These are phyloP conservation scores for Ganoderma meredithae DNA, from an alignment of 1,284 basidiomycete genomes.

Conservation along the genomic window DNA sequence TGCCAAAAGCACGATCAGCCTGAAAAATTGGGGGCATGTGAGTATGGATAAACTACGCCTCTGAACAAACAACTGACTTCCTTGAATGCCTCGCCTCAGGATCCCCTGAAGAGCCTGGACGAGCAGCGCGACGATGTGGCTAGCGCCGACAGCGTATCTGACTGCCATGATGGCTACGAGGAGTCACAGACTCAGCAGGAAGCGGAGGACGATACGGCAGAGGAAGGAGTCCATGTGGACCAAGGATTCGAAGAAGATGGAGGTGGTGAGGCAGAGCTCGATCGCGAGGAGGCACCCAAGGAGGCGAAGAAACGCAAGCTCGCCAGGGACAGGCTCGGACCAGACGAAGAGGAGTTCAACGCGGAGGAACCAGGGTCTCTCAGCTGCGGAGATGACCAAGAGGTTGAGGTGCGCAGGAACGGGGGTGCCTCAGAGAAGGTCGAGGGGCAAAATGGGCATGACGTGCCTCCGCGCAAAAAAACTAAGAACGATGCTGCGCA, in stretches of 20 bases:
- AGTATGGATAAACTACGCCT: conserved; percentile 14
- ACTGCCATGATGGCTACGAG: neutral
- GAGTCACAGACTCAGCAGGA: neutral
- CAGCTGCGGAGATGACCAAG: conserved; percentile 11
- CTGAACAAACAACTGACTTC: neutral
- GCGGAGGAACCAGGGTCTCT: neutral
- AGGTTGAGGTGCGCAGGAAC: neutral
- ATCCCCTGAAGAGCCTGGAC: conserved; percentile 40
- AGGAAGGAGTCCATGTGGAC: conserved; percentile 1
- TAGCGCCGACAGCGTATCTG: conserved; percentile 5
- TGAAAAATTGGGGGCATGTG: conserved; percentile 49
- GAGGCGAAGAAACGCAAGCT: conserved; percentile 31
- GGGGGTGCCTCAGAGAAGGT: conserved; percentile 11
- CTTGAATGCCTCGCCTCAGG: conserved; percentile 26
- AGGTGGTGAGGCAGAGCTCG: conserved; percentile 8
- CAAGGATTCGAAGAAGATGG: neutral
- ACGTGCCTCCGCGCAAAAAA: conserved; percentile 36
- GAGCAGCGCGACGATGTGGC: conserved; percentile 14
- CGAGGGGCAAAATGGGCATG: conserved; percentile 10
- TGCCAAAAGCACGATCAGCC: conserved; percentile 47
- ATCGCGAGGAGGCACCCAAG: neutral
- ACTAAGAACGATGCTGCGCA: conserved; percentile 31
- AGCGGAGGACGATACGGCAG: neutral
- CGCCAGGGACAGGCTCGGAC: conserved; percentile 18
- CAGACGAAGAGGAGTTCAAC: neutral